Evolutionary conservation across 805 yeast genomes (phyloP).

Genomic region (Saccharomyces jurei): DNA sequence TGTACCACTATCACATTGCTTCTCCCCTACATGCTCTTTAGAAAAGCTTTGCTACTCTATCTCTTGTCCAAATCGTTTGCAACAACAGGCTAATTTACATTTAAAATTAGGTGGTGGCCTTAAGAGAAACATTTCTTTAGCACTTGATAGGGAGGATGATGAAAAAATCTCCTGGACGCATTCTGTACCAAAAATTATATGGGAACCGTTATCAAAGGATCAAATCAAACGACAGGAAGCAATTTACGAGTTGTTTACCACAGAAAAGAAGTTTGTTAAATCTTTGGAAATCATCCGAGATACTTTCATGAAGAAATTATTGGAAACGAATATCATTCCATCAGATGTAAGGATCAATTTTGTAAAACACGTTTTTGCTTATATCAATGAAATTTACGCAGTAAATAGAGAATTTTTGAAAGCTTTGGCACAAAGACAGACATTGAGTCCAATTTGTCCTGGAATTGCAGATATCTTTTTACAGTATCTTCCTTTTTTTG

Average conservation of each 20-base stretch:
- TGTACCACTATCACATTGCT: constrained; percentile 86
- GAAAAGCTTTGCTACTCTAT: constrained; percentile 86
- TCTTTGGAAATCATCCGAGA: constrained; percentile 86
- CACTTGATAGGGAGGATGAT: constrained; percentile 44
- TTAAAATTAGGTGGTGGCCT: constrained; percentile 83
- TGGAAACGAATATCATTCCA: constrained; percentile 77
- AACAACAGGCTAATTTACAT: constrained; percentile 88
- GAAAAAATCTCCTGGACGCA: constrained; percentile 63
- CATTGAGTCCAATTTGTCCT: constrained; percentile 69
- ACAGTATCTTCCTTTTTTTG: constrained; percentile 74
- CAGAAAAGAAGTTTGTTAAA: constrained; percentile 89
- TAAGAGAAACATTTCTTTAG: constrained; percentile 46
- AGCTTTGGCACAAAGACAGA: constrained; percentile 76
- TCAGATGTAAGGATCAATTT: constrained; percentile 80
- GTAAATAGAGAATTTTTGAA: constrained; percentile 79
- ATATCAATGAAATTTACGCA: constrained; percentile 72
- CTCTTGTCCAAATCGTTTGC: constrained; percentile 91
- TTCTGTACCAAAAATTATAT: constrained; percentile 68
- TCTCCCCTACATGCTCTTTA: constrained; percentile 91
- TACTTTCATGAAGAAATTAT: constrained; percentile 81
- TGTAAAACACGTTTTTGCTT: constrained; percentile 79
- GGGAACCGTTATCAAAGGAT: constrained; percentile 66
- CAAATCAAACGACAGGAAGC: constrained; percentile 89
- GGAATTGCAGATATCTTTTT: constrained; percentile 78
- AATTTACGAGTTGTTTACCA: constrained; percentile 83